Evolutionary conservation across 1,284 basidiomycete species (phyloP).

Genomic region (Ganoderma boninense): DNA sequence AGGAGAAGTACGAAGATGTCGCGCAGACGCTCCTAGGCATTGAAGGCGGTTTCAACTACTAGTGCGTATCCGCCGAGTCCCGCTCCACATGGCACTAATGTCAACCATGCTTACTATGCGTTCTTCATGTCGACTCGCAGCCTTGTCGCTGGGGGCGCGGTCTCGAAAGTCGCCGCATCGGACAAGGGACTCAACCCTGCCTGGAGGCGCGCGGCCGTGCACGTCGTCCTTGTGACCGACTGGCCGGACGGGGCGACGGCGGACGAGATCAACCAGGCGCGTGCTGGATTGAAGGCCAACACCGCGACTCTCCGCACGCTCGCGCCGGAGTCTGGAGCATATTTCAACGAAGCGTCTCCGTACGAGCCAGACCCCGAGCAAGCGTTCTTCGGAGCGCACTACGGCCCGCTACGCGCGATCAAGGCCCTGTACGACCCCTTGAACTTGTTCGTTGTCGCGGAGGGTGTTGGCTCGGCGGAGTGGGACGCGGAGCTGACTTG

Average conservation of each 20-base stretch:
- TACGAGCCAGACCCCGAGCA: conserved; percentile 48
- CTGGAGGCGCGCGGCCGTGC: conserved; percentile 50
- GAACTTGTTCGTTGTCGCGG: conserved; percentile 51
- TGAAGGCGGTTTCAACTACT: conserved; percentile 21
- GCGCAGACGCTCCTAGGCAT: conserved; percentile 40
- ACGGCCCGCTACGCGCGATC: conserved; percentile 47
- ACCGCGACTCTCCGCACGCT: conserved; percentile 36
- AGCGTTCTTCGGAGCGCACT: conserved; percentile 56
- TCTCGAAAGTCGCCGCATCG: conserved; percentile 44
- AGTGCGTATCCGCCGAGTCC: conserved; percentile 18
- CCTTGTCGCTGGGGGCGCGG: conserved; percentile 47
- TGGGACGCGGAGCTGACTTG: conserved; percentile 42
- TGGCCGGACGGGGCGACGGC: conserved; percentile 46
- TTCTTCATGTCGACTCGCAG: not conserved
- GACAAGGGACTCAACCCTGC: conserved; percentile 52
- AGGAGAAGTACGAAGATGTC: conserved; percentile 37
- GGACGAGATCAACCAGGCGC: conserved; percentile 37
- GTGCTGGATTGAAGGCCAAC: conserved; percentile 36
- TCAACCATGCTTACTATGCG: not conserved
- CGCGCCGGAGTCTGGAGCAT: conserved; percentile 45
- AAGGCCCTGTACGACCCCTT: conserved; percentile 54
- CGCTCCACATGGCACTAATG: not conserved
- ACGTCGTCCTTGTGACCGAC: conserved; percentile 33
- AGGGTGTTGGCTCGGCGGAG: conserved; percentile 55
- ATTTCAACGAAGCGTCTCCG: conserved; percentile 55